Evolutionary conservation across 179 eudicot genomes (phyloP).

Genomic region (Spergularia azorica): DNA sequence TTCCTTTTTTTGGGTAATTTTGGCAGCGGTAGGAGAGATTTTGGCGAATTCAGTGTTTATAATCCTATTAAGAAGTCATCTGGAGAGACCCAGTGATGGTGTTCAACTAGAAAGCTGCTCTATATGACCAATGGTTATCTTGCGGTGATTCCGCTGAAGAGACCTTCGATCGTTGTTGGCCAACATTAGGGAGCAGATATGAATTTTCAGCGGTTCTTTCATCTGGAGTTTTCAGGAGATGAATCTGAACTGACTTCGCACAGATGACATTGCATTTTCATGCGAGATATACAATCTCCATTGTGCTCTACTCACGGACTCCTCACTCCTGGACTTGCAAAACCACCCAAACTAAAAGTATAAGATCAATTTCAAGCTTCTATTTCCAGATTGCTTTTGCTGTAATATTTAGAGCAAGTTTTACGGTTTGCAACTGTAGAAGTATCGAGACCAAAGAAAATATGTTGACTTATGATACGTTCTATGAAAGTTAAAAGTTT

Average conservation of each 20-base stretch:
- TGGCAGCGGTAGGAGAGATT: constrained; percentile 91
- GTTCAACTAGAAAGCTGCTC: background rate
- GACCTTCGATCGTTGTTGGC: too few relatives aligned
- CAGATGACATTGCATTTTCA: background rate
- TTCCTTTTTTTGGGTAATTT: constrained; percentile 18
- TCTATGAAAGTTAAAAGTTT: too few relatives aligned
- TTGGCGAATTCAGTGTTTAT: constrained; percentile 87
- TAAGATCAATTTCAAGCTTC: too few relatives aligned
- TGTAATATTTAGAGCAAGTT: too few relatives aligned
- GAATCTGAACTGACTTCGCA: background rate
- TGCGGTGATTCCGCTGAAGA: background rate
- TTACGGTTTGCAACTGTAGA: too few relatives aligned
- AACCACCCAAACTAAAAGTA: too few relatives aligned
- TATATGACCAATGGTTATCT: background rate
- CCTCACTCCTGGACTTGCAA: too few relatives aligned
- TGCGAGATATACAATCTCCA: background rate
- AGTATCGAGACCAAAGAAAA: too few relatives aligned
- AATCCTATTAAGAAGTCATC: constrained; percentile 50
- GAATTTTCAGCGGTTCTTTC: background rate
- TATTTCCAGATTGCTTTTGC: background rate
- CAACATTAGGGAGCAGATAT: background rate
- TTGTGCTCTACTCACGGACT: too few relatives aligned
- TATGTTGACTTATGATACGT: too few relatives aligned
- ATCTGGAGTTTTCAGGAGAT: background rate
- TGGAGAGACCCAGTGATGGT: background rate